These are phyloP conservation scores for Eragrostis nindensis DNA, from an alignment of 176 grass and related monocot species.

Conservation along the genomic window DNA sequence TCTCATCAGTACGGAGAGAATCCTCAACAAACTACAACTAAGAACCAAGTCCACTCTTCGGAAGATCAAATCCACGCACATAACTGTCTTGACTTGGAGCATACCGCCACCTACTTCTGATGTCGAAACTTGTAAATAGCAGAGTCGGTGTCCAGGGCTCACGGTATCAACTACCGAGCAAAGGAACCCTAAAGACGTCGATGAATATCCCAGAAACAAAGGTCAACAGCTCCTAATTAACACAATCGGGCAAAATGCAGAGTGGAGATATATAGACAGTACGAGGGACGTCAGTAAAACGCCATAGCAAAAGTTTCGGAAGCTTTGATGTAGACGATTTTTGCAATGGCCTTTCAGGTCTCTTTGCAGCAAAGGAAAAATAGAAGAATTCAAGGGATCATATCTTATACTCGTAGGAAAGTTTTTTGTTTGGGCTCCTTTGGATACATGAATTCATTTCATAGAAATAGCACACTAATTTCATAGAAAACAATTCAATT, in stretches of 20 bases:
- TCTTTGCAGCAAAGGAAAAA: too few species aligned
- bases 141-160: background rate
- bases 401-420: too few species aligned
- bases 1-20: conserved; percentile 16
- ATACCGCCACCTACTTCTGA: conserved; percentile 28
- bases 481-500: too few species aligned
- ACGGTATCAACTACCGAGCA: background rate
- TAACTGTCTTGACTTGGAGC: conserved; percentile 10
- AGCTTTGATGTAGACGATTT: background rate
- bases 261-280: too few species aligned
- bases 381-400: too few species aligned
- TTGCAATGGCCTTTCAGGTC: too few species aligned
- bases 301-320: background rate
- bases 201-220: background rate
- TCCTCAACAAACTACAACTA: background rate
- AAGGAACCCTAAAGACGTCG: background rate
- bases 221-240: background rate
- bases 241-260: background rate
- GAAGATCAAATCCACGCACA: background rate
- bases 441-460: too few species aligned
- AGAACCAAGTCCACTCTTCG: conserved; percentile 18
- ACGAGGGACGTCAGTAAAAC: background rate
- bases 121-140: background rate
- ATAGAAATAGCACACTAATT: too few species aligned
- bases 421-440: too few species aligned